Evolutionary conservation across 371 early-diverging fungal genomes (phyloP).

Genomic region (Apophysomyces trapeziformis): DNA sequence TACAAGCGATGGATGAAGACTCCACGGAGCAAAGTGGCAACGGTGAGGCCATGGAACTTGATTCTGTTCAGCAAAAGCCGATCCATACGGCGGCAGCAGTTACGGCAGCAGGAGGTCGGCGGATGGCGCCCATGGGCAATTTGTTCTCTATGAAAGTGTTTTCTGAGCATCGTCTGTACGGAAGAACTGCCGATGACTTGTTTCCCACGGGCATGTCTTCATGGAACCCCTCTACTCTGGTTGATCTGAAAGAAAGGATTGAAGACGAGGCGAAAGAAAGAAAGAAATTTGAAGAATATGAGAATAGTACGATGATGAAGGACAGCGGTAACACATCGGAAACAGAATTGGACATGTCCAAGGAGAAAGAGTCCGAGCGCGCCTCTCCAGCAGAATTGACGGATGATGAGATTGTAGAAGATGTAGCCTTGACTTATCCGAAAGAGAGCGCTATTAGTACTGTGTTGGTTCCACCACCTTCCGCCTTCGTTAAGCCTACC

Average conservation of each 20-base stretch:
- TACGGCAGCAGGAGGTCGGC: conserved; percentile 42
- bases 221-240: neutral
- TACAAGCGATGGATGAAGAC: conserved; percentile 10
- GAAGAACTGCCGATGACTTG: conserved; percentile 9
- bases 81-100: conserved; percentile 56
- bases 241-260: conserved; percentile 19
- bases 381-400: neutral
- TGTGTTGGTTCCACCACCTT: conserved; percentile 9
- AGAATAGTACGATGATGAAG: neutral
- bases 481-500: conserved; percentile 1
- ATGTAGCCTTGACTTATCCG: conserved; percentile 13
- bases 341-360: conserved; percentile 24
- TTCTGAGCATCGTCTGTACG: conserved; percentile 12
- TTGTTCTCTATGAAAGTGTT: conserved; percentile 51
- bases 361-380: neutral
- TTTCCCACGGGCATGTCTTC: conserved; percentile 2
- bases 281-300: conserved; percentile 8
- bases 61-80: conserved; percentile 24
- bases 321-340: conserved; percentile 7
- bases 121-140: conserved; percentile 40
- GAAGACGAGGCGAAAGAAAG: conserved; percentile 11
- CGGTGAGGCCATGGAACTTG: neutral
- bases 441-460: conserved; percentile 10
- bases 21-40: conserved; percentile 19
- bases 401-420: conserved; percentile 29